Evolutionary conservation across 768 basidiomycete species (phyloP).

Genomic region (Lactarius quietus): DNA sequence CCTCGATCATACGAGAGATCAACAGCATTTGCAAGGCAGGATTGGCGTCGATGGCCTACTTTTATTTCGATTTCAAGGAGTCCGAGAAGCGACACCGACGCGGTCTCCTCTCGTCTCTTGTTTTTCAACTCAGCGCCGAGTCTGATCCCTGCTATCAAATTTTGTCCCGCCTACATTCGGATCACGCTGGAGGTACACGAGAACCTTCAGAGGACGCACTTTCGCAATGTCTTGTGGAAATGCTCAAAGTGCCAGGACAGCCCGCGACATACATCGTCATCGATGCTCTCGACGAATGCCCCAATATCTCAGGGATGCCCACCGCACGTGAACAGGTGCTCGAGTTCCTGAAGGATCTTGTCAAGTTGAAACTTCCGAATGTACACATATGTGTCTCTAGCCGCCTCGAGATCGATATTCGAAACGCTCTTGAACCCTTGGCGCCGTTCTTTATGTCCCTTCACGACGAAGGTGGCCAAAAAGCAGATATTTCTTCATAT

Average conservation of each 20-base stretch:
- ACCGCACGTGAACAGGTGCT: constrained; percentile 2
- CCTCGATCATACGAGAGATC: not conserved
- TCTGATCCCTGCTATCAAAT: not conserved
- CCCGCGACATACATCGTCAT: not conserved
- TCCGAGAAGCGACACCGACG: not conserved
- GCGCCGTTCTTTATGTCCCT: not conserved
- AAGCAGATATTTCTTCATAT: not conserved
- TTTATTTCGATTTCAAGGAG: constrained; percentile 12
- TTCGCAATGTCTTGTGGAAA: not conserved
- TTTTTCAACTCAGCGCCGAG: not conserved
- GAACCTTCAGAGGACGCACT: not conserved
- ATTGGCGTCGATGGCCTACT: not conserved
- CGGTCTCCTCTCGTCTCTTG: constrained; percentile 1
- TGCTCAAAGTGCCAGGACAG: not conserved
- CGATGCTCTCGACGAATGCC: constrained; percentile 15
- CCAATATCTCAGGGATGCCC: not conserved
- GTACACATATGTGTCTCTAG: constrained; percentile 7
- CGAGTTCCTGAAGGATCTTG: not conserved
- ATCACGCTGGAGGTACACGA: not conserved
- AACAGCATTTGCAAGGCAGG: not conserved
- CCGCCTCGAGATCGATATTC: constrained; percentile 7
- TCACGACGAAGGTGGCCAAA: constrained; percentile 1
- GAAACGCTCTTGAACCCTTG: not conserved
- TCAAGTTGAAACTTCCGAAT: not conserved
- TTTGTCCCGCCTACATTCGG: not conserved